Conservation (phyloP, 495 filamentous ascomycete genomes). For the Daldinia childiae region DNA sequence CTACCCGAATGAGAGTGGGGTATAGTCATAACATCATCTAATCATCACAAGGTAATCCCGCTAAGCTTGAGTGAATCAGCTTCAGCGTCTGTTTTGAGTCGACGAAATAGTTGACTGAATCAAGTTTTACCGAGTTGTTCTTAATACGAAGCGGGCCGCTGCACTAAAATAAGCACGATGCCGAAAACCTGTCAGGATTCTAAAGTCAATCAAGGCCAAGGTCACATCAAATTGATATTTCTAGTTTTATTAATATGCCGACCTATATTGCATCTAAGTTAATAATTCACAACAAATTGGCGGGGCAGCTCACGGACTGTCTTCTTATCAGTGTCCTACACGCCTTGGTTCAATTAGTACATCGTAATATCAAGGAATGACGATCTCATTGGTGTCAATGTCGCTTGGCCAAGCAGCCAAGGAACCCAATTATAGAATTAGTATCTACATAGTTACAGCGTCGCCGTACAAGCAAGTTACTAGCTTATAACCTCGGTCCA, state of each 20-base stretch:
- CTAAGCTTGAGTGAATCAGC: background rate
- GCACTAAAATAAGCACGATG: constrained; percentile 5
- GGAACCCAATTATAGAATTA: background rate
- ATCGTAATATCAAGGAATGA: background rate
- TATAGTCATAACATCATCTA: constrained; percentile 5
- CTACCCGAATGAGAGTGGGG: background rate
- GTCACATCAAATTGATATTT: constrained; percentile 1
- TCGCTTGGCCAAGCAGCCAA: background rate
- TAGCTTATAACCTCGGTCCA: background rate
- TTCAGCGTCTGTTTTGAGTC: background rate
- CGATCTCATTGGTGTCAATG: background rate
- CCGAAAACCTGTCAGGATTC: background rate
- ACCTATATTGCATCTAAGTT: background rate
- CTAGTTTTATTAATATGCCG: background rate
- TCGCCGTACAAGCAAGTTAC: background rate
- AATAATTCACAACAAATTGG: background rate
- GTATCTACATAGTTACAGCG: background rate
- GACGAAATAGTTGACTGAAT: background rate
- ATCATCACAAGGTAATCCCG: background rate
- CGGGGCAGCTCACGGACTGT: background rate
- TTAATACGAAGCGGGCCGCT: background rate
- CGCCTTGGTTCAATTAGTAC: background rate
- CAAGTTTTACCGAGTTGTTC: background rate
- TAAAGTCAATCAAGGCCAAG: background rate
- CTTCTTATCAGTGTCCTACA: background rate